Evolutionary conservation across 2,329 filamentous ascomycete species (phyloP).

Genomic region (Myriosclerotinia duriaeana): DNA sequence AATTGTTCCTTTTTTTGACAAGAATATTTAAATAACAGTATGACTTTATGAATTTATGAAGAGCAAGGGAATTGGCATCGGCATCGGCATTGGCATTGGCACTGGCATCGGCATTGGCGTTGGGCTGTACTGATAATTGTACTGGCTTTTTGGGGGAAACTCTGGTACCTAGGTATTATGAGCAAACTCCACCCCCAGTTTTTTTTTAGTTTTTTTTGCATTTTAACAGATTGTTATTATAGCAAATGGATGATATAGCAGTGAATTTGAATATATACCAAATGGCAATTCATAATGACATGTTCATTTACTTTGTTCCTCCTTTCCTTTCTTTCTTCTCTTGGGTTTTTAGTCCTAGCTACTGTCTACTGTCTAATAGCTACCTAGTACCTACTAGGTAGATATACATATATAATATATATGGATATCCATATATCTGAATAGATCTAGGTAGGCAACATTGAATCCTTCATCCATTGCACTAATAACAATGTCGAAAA

Average conservation of each 20-base stretch:
- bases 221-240: constrained; percentile 9
- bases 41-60: constrained; percentile 13
- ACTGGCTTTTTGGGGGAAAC: neutral
- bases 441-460: constrained; percentile 1
- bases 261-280: neutral
- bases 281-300: neutral
- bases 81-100: too few species aligned
- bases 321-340: neutral
- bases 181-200: neutral
- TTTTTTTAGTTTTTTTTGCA: neutral
- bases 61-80: neutral
- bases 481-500: neutral
- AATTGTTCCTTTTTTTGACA: constrained; percentile 9
- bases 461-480: neutral
- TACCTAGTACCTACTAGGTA: too few species aligned
- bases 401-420: too few species aligned
- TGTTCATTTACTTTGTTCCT: neutral
- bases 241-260: neutral
- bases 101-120: too few species aligned
- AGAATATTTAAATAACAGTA: constrained; percentile 9
- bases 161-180: constrained; percentile 1
- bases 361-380: too few species aligned
- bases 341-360: neutral
- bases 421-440: neutral
- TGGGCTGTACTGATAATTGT: neutral